phyloP scores from a whole-genome alignment of 2,329 filamentous ascomycete genomes.

The Botrytis byssoidea region DNA sequence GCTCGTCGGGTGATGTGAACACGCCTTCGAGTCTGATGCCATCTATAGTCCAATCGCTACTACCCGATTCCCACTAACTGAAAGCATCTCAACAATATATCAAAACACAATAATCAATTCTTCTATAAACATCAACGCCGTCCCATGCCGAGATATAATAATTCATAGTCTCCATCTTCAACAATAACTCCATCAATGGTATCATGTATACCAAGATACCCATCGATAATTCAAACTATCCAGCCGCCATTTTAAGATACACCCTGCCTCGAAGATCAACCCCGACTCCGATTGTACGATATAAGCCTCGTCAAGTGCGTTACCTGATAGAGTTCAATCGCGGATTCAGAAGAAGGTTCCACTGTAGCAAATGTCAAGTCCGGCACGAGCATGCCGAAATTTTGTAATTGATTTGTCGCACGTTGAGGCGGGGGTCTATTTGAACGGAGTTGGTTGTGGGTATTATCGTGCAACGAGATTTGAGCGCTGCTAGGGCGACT shows the following conservation, averaged over 20 bases:
- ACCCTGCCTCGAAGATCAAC: neutral
- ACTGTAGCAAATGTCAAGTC: neutral
- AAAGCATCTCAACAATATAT: neutral
- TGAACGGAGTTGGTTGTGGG: neutral
- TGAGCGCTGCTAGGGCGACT: neutral
- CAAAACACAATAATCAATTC: neutral
- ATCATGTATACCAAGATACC: neutral
- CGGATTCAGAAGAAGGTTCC: neutral
- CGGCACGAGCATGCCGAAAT: neutral
- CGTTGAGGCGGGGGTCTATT: rapidly evolving
- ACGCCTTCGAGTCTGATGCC: neutral
- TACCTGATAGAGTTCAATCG: neutral
- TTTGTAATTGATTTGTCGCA: neutral
- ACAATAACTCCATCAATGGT: neutral
- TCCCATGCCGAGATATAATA: rapidly evolving
- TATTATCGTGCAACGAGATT: too few species aligned
- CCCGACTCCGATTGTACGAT: neutral
- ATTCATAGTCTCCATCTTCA: rapidly evolving
- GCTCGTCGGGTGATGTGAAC: neutral
- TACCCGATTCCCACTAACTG: neutral
- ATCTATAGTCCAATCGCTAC: neutral
- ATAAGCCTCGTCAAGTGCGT: neutral
- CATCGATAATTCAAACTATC: neutral
- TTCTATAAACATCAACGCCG: neutral
- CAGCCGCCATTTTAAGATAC: neutral